Evolutionary conservation across 1,139 yeast species (phyloP).

Genomic region (Hemisphaericaspora xylofermentans): DNA sequence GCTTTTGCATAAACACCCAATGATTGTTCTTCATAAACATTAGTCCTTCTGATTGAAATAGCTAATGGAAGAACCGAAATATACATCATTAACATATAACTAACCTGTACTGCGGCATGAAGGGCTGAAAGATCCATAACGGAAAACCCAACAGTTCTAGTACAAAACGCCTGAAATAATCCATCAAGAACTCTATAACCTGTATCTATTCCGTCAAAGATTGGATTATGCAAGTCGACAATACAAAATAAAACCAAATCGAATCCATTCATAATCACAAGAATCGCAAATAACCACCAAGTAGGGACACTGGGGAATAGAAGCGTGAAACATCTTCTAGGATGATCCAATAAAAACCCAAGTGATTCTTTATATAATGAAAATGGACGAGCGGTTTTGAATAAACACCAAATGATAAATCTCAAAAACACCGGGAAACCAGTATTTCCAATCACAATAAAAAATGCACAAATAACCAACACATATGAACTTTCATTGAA

Average conservation of each 20-base stretch:
- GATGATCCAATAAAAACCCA: constrained; percentile 88
- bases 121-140: constrained; percentile 66
- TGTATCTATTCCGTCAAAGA: constrained; percentile 49
- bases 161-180: constrained; percentile 83
- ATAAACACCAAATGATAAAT: constrained; percentile 76
- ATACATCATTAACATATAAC: constrained; percentile 97
- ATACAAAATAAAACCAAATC: constrained; percentile 81
- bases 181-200: constrained; percentile 80
- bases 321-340: constrained; percentile 92
- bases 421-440: constrained; percentile 86
- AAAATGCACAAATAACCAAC: constrained; percentile 59
- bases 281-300: constrained; percentile 85
- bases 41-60: constrained; percentile 91
- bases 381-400: constrained; percentile 63
- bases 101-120: constrained; percentile 90
- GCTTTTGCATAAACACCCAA: constrained; percentile 72
- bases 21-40: constrained; percentile 96
- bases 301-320: constrained; percentile 91
- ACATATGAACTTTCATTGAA: constrained; percentile 66
- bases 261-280: constrained; percentile 67
- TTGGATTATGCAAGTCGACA: constrained; percentile 60
- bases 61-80: constrained; percentile 95
- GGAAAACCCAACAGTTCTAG: constrained; percentile 91
- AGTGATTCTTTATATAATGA: constrained; percentile 72
- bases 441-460: constrained; percentile 87